A percentile compares a stretch with the other conserved stretches of the same genome.
Evolutionary conservation across 1,139 yeast genomes (phyloP).

Genomic region (Dujonia santamariae): DNA sequence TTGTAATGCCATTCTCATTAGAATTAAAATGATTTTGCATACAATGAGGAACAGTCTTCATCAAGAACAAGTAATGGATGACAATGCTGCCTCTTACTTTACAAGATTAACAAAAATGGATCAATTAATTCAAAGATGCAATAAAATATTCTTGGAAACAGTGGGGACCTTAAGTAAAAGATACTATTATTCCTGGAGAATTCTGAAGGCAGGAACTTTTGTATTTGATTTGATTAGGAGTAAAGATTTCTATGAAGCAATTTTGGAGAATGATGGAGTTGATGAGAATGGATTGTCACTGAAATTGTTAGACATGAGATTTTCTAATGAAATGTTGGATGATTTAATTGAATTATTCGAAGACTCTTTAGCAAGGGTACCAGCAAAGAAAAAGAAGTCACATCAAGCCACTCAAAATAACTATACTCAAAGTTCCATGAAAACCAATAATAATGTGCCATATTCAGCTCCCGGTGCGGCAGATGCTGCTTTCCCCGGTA

Average conservation of each 20-base stretch:
- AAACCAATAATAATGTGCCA: too few relatives aligned
- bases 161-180: slow-evolving; percentile 23
- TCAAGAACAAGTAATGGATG: neutral
- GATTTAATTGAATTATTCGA: slow-evolving; percentile 20
- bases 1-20: slow-evolving; percentile 19
- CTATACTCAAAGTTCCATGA: too few relatives aligned
- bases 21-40: slow-evolving; percentile 13
- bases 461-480: neutral
- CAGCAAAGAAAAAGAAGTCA: slow-evolving; percentile 1
- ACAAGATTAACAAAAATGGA: slow-evolving; percentile 13
- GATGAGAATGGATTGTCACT: slow-evolving; percentile 4
- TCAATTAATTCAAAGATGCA: slow-evolving; percentile 16
- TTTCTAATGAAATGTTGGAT: slow-evolving; percentile 16
- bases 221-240: slow-evolving; percentile 20
- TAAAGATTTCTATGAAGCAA: slow-evolving; percentile 19
- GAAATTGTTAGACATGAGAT: slow-evolving; percentile 6
- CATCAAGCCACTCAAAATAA: neutral
- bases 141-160: slow-evolving; percentile 17
- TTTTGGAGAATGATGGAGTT: neutral
- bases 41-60: slow-evolving; percentile 4
- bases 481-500: neutral
- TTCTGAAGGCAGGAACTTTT: slow-evolving; percentile 29
- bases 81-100: slow-evolving; percentile 11
- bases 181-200: slow-evolving; percentile 31
- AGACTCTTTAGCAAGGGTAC: slow-evolving; percentile 13